Evolutionary conservation across 2,329 filamentous ascomycete species (phyloP).

Genomic region (Alternaria brassicae): DNA sequence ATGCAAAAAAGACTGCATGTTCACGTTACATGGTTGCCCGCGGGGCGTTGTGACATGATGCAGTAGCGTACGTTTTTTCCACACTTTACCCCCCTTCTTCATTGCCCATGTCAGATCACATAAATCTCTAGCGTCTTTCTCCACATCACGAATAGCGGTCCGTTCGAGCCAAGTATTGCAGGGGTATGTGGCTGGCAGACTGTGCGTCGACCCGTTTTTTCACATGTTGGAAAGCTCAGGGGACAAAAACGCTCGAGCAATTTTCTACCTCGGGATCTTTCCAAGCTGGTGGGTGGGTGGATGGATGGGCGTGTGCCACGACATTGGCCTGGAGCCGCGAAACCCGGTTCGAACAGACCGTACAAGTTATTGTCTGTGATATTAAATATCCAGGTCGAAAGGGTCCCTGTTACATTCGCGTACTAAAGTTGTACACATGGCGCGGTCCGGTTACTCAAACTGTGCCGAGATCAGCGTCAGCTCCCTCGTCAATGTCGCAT

Average conservation of each 20-base stretch:
- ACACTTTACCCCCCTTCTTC: conserved; percentile 6
- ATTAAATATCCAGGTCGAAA: conserved; percentile 1
- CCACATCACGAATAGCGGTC: conserved; percentile 11
- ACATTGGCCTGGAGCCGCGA: conserved; percentile 16
- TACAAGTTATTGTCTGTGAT: conserved; percentile 1
- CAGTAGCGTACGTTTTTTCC: conserved; percentile 17
- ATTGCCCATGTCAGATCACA: neutral
- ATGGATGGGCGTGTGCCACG: neutral
- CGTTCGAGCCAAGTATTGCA: conserved; percentile 5
- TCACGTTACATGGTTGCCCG: conserved; percentile 5
- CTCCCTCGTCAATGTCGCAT: conserved; percentile 4
- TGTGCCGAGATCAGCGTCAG: neutral
- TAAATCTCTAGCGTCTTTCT: conserved; percentile 13
- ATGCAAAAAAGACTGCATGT: conserved; percentile 5
- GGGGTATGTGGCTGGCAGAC: neutral
- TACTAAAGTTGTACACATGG: neutral
- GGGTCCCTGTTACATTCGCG: neutral
- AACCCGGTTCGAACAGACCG: conserved; percentile 6
- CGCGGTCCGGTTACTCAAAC: conserved; percentile 6
- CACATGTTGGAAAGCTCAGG: conserved; percentile 8
- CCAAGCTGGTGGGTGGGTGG: conserved; percentile 13
- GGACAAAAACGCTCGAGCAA: conserved; percentile 3
- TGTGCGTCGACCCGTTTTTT: conserved; percentile 6
- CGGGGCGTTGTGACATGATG: conserved; percentile 11
- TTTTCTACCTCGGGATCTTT: conserved; percentile 25